These are phyloP conservation scores for Dryadomyces quercivorus DNA, from an alignment of 2,329 filamentous ascomycete species.

Conservation along the genomic window DNA sequence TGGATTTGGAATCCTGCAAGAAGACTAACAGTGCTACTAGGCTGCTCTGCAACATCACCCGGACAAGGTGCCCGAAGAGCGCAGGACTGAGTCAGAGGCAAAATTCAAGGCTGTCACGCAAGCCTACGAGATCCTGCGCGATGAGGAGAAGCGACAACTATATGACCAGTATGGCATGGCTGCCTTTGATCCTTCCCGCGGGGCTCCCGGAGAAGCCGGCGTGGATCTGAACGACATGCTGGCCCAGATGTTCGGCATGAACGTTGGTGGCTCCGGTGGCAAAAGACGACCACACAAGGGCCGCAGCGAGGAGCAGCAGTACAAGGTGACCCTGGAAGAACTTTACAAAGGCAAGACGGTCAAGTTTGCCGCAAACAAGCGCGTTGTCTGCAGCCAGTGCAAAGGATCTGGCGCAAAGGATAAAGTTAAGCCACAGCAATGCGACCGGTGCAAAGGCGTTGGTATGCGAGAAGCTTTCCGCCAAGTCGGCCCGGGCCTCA, in stretches of 20 bases:
- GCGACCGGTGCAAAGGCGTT: constrained; percentile 71
- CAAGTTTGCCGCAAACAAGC: constrained; percentile 91
- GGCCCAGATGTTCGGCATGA: constrained; percentile 81
- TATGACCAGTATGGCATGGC: constrained; percentile 96
- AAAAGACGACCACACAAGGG: constrained; percentile 57
- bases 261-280: constrained; percentile 39
- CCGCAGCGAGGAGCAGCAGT: constrained; percentile 76
- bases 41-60: constrained; percentile 82
- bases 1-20: not conserved
- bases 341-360: constrained; percentile 98
- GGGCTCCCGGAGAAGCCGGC: constrained; percentile 52
- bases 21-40: constrained; percentile 29
- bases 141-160: constrained; percentile 82
- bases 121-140: constrained; percentile 94
- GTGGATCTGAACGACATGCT: constrained; percentile 88
- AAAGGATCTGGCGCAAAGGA: constrained; percentile 86
- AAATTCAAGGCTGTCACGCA: constrained; percentile 89
- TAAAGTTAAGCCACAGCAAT: constrained; percentile 73
- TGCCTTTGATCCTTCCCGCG: constrained; percentile 72
- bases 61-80: constrained; percentile 83
- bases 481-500: constrained; percentile 75
- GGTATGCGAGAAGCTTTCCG: constrained; percentile 68
- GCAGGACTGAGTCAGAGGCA: constrained; percentile 73
- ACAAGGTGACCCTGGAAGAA: constrained; percentile 85
- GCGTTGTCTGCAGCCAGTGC: constrained; percentile 76